phyloP scores from a whole-genome alignment of 805 yeast genomes.

The Candida odintsovae region DNA sequence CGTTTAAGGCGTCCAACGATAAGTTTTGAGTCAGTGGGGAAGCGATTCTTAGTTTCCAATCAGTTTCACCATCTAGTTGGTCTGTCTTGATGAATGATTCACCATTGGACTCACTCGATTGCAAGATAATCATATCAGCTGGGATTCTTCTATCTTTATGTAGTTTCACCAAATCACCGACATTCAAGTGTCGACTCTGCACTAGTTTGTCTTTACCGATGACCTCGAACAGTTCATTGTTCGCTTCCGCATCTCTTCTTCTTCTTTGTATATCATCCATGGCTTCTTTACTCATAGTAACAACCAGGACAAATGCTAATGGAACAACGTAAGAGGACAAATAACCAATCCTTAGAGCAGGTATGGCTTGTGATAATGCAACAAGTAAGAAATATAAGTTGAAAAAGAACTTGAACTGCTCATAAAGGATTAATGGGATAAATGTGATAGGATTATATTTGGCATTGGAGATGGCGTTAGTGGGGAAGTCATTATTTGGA shows the following conservation, averaged over 20 bases:
- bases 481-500: slow-evolving; percentile 37
- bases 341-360: slow-evolving; percentile 88
- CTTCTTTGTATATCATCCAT: slow-evolving; percentile 89
- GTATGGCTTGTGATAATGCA: slow-evolving; percentile 89
- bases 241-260: slow-evolving; percentile 84
- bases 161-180: slow-evolving; percentile 79
- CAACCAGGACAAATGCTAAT: slow-evolving; percentile 82
- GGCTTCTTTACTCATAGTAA: slow-evolving; percentile 95
- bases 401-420: slow-evolving; percentile 95
- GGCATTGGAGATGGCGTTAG: slow-evolving; percentile 89
- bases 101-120: slow-evolving; percentile 75
- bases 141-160: slow-evolving; percentile 86
- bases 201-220: slow-evolving; percentile 39
- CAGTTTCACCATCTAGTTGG: slow-evolving; percentile 98
- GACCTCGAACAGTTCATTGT: slow-evolving; percentile 76
- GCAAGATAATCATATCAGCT: slow-evolving; percentile 83
- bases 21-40: slow-evolving; percentile 63
- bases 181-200: slow-evolving; percentile 59
- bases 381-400: slow-evolving; percentile 88
- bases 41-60: slow-evolving; percentile 91
- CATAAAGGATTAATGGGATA: slow-evolving; percentile 82
- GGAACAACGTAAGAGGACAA: slow-evolving; percentile 92
- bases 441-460: slow-evolving; percentile 87
- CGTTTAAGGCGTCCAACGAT: slow-evolving; percentile 44
- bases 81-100: slow-evolving; percentile 95